These are phyloP conservation scores for Alisma plantagoaquatica DNA, from an alignment of 106 monocot species.

Conservation along the genomic window DNA sequence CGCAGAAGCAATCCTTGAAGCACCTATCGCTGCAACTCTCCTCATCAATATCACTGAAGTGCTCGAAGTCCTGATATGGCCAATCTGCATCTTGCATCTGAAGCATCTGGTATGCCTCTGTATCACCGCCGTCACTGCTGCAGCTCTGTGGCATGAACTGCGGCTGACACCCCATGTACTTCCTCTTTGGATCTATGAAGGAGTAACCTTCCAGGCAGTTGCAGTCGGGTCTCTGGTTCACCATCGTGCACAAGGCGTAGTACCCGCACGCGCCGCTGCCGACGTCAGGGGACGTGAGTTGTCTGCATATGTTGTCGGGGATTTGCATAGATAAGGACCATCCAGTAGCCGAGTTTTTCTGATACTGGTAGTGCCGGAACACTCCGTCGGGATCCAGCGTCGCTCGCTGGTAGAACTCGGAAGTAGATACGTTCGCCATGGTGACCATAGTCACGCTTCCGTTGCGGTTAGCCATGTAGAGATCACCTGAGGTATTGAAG, in stretches of 20 bases:
- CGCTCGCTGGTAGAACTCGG: neutral
- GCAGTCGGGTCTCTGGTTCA: neutral
- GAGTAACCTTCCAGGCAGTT: neutral
- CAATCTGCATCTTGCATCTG: neutral
- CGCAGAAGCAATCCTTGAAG: constrained; percentile 8
- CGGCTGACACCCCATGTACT: neutral
- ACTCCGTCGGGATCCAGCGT: constrained; percentile 5
- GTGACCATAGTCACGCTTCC: neutral
- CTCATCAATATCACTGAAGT: neutral
- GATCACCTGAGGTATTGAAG: neutral
- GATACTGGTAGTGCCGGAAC: neutral
- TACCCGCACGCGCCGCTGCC: constrained; percentile 1
- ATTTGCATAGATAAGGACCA: neutral
- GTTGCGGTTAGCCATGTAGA: neutral
- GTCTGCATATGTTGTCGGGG: neutral
- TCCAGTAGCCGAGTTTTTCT: neutral
- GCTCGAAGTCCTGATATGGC: neutral
- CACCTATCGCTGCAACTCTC: neutral
- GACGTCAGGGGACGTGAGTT: neutral
- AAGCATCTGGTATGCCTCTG: neutral
- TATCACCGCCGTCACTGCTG: neutral
- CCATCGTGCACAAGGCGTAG: constrained; percentile 4
- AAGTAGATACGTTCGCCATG: no score
- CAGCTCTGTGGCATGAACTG: neutral
- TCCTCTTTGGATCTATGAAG: neutral